A percentile compares a stretch with the other conserved stretches of the same genome.
Conservation (phyloP, 306 rosid species). For the Vigna nakashimae region DNA sequence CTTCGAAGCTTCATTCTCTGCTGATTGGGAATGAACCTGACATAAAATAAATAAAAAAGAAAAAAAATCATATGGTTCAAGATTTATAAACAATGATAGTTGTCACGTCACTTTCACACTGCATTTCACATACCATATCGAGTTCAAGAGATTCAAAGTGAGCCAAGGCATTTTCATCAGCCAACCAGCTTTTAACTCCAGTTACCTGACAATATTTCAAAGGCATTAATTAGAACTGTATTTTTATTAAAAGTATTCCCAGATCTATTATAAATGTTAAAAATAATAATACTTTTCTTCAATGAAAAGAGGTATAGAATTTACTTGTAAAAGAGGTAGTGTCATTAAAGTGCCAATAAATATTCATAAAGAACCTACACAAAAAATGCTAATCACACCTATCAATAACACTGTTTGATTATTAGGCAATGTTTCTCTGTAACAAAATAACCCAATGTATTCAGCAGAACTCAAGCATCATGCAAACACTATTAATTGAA, state of each 20-base stretch:
- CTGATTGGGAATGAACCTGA: constrained; percentile 63
- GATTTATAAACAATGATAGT: constrained; percentile 33
- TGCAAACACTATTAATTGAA: constrained; percentile 25
- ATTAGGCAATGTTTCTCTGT: constrained; percentile 3
- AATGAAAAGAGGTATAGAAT: constrained; percentile 21
- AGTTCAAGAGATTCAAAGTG: constrained; percentile 90
- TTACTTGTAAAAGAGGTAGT: neutral
- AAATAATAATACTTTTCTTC: constrained; percentile 21
- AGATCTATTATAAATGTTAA: constrained; percentile 18
- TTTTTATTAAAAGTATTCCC: constrained; percentile 18
- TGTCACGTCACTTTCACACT: constrained; percentile 4
- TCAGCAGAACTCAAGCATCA: constrained; percentile 20
- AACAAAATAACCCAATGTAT: constrained; percentile 5
- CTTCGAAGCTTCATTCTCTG: constrained; percentile 62
- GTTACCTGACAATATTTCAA: constrained; percentile 56
- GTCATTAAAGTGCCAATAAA: constrained; percentile 8
- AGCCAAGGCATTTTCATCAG: constrained; percentile 67
- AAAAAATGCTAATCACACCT: constrained; percentile 32
- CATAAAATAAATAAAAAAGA: neutral
- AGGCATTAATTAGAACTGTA: constrained; percentile 38
- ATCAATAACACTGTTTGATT: constrained; percentile 29
- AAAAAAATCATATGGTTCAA: constrained; percentile 29
- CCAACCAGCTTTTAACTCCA: constrained; percentile 79
- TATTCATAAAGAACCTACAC: constrained; percentile 30
- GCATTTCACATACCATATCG: constrained; percentile 67